Conservation (phyloP, 2,329 filamentous ascomycete genomes). For the Colletotrichum godetiae region DNA sequence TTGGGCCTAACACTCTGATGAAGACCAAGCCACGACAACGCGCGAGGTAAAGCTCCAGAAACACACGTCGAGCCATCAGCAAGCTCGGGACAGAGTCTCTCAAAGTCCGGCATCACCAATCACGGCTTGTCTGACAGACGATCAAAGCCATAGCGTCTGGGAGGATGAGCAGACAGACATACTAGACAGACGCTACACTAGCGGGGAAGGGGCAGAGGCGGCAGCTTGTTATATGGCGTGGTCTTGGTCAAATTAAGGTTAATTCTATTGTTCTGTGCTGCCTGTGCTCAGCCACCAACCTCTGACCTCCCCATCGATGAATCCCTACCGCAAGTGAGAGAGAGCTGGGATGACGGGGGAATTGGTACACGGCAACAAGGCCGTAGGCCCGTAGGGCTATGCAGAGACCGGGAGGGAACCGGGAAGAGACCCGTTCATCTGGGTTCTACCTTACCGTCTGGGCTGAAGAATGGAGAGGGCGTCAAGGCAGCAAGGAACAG, state of each 20-base stretch:
- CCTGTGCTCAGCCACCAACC: background rate
- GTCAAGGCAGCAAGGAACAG: background rate
- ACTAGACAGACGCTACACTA: background rate
- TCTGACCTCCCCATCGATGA: background rate
- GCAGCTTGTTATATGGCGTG: background rate
- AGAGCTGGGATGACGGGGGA: background rate
- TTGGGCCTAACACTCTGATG: background rate
- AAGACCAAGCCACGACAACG: background rate
- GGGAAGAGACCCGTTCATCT: background rate
- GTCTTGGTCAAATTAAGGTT: background rate
- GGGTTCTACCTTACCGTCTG: background rate
- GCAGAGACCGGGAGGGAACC: background rate
- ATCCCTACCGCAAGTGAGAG: background rate
- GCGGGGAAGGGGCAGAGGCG: background rate
- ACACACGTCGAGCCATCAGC: background rate
- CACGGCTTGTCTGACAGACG: background rate
- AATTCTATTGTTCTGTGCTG: background rate
- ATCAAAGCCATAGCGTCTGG: background rate
- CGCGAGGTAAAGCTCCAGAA: background rate
- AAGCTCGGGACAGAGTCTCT: background rate
- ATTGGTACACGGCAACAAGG: background rate
- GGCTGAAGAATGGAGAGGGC: background rate
- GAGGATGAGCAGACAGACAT: background rate
- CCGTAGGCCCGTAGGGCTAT: background rate
- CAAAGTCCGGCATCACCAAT: conserved; percentile 21